Evolutionary conservation across 768 basidiomycete species (phyloP).

Genomic region (Mycena amicta): DNA sequence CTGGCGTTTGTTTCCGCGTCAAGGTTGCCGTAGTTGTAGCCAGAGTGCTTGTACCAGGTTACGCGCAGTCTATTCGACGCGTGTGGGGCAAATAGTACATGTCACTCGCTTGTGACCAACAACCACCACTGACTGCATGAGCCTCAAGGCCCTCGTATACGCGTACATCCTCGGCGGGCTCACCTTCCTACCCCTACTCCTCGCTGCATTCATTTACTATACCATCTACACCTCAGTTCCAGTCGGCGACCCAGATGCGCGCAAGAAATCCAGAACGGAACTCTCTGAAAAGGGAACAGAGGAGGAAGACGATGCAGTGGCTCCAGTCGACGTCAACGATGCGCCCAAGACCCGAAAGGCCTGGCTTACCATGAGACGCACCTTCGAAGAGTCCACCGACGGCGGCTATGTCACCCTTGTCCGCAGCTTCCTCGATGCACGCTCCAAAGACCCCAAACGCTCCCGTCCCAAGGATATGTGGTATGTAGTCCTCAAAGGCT

Average conservation of each 20-base stretch:
- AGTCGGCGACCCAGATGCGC: conserved; percentile 56
- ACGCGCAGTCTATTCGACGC: too few species aligned
- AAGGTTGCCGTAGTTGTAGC: too few species aligned
- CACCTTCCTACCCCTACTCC: conserved; percentile 82
- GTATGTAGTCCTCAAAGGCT: conserved; percentile 91
- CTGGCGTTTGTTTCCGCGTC: too few species aligned
- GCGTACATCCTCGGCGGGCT: conserved; percentile 89
- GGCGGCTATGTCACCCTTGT: conserved; percentile 79
- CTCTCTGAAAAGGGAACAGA: conserved; percentile 30
- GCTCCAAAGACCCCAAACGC: conserved; percentile 82
- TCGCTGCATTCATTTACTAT: conserved; percentile 59
- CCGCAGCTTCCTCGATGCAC: conserved; percentile 76
- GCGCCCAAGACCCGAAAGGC: conserved; percentile 68
- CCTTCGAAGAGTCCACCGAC: conserved; percentile 72
- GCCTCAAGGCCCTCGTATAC: conserved; percentile 70
- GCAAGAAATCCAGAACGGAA: conserved; percentile 39
- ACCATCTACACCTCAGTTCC: conserved; percentile 86
- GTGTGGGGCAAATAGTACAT: too few species aligned
- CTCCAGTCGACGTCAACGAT: conserved; percentile 50
- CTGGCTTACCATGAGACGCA: conserved; percentile 83
- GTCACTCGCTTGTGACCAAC: too few species aligned
- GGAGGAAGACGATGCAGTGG: conserved; percentile 31
- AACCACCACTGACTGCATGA: too few species aligned
- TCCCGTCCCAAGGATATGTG: conserved; percentile 90
- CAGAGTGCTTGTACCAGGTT: too few species aligned